A percentile compares a stretch with the other conserved stretches of the same genome.
phyloP scores from a whole-genome alignment of 208 protist species.

The Acanthamoeba triangularis region DNA sequence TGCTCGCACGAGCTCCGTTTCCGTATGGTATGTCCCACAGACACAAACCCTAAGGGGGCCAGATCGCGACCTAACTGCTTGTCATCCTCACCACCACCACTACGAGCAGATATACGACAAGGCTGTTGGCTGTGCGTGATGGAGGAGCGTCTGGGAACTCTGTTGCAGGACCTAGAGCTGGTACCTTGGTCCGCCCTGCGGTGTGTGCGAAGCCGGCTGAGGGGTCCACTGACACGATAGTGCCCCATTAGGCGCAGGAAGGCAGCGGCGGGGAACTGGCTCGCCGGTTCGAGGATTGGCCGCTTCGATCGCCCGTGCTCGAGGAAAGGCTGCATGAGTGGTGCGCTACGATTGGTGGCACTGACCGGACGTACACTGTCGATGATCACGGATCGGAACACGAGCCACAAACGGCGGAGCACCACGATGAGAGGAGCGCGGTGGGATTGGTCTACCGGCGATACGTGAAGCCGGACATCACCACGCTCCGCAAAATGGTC shows the following conservation, averaged over 20 bases:
- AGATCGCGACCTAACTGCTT: not conserved
- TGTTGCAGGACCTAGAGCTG: not conserved
- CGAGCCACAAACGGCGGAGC: not conserved
- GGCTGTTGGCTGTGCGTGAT: constrained; percentile 19
- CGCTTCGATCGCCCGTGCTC: not conserved
- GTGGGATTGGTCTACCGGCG: not conserved
- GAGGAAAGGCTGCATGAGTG: not conserved
- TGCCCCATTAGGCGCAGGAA: not conserved
- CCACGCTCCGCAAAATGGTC: not conserved
- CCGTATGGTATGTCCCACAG: not conserved
- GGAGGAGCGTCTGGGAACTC: not conserved
- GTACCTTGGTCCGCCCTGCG: not conserved
- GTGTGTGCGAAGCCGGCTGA: not conserved
- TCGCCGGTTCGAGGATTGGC: not conserved
- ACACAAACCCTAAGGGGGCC: not conserved
- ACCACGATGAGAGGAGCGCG: not conserved
- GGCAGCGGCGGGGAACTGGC: not conserved
- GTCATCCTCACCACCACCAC: not conserved
- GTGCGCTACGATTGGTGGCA: not conserved
- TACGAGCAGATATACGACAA: not conserved
- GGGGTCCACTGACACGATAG: not conserved
- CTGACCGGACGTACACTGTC: too few relatives aligned
- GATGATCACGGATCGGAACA: too few relatives aligned
- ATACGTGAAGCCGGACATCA: not conserved
- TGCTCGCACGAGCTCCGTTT: not conserved